These are phyloP conservation scores for Viola odorata DNA, from an alignment of 345 rosid genomes.

Conservation along the genomic window DNA sequence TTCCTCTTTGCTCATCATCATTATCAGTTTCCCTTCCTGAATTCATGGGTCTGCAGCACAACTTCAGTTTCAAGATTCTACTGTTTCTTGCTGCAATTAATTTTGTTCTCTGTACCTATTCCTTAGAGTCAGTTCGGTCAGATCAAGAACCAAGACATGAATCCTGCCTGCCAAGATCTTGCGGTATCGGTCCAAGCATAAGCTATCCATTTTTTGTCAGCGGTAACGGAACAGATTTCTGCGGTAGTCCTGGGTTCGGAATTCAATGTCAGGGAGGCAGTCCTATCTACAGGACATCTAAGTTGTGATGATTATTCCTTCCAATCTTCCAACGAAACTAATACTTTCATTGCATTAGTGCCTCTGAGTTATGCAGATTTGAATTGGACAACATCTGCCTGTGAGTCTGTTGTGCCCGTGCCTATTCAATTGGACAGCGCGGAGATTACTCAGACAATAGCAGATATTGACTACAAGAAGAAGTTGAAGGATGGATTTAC, in stretches of 20 bases:
- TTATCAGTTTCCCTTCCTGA: too few relatives aligned
- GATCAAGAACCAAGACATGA: conserved; percentile 16
- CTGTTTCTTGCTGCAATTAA: too few relatives aligned
- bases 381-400: conserved; percentile 3
- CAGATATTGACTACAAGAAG: conserved; percentile 7
- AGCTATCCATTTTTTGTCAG: conserved; percentile 27
- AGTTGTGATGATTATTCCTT: conserved; percentile 17
- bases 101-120: background rate
- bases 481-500: conserved; percentile 17
- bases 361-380: conserved; percentile 8
- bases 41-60: conserved; percentile 3
- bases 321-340: background rate
- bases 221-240: conserved; percentile 3
- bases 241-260: conserved; percentile 25
- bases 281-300: conserved; percentile 19
- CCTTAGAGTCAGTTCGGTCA: conserved; percentile 5
- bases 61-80: background rate
- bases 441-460: conserved; percentile 1
- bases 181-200: conserved; percentile 27
- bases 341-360: conserved; percentile 22
- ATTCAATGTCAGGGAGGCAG: conserved; percentile 9
- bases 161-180: conserved; percentile 22
- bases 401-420: conserved; percentile 11
- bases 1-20: too few relatives aligned
- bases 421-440: conserved; percentile 15